These are phyloP conservation scores for Ramularia collo-cygni DNA, from an alignment of 2,329 filamentous ascomycete genomes.

Conservation along the genomic window DNA sequence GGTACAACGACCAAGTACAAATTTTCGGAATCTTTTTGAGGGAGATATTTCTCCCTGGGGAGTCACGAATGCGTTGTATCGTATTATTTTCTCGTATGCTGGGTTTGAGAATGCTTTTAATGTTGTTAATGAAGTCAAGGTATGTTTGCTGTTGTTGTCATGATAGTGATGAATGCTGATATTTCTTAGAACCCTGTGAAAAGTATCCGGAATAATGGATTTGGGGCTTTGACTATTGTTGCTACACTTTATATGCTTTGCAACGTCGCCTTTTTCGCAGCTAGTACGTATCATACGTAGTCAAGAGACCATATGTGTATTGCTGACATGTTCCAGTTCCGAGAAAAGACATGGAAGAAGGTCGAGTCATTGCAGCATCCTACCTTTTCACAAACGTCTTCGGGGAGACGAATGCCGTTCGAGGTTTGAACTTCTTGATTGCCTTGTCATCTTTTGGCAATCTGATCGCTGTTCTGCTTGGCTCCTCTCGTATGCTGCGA, in stretches of 20 bases:
- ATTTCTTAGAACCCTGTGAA: constrained; percentile 47
- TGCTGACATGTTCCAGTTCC: constrained; percentile 34
- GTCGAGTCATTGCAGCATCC: constrained; percentile 49
- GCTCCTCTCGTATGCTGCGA: constrained; percentile 50
- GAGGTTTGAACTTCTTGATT: constrained; percentile 52
- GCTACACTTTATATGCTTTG: constrained; percentile 50
- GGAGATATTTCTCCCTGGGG: constrained; percentile 43
- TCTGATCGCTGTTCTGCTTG: constrained; percentile 49
- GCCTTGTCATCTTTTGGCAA: constrained; percentile 54
- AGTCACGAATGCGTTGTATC: constrained; percentile 53
- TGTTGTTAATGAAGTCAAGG: constrained; percentile 54
- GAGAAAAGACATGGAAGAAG: constrained; percentile 47
- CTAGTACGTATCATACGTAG: constrained; percentile 16
- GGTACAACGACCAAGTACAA: constrained; percentile 45
- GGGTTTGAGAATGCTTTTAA: constrained; percentile 51
- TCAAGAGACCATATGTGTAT: constrained; percentile 21
- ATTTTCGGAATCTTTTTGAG: constrained; percentile 51
- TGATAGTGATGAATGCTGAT: neutral
- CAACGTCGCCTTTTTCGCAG: constrained; percentile 56
- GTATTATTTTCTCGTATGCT: constrained; percentile 33
- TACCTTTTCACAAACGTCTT: constrained; percentile 56
- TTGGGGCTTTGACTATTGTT: constrained; percentile 29
- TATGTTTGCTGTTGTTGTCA: constrained; percentile 12
- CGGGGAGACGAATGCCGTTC: constrained; percentile 42
- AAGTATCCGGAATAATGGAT: constrained; percentile 43